Conservation (phyloP, 1,139 yeast genomes). For the Yamadazyma trypodendri region DNA sequence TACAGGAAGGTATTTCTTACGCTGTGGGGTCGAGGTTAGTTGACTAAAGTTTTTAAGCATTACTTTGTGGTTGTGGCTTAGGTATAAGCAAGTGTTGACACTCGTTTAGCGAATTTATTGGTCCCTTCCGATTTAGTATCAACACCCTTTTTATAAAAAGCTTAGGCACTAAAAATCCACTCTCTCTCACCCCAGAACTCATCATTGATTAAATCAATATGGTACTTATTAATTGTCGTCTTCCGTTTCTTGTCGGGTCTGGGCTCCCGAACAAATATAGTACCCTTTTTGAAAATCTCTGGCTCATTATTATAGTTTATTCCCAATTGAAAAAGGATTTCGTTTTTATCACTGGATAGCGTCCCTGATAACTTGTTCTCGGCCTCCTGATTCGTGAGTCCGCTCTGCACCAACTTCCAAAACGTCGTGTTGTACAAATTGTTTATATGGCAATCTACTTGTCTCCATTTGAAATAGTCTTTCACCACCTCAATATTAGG, state of each 20-base stretch:
- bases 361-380: conserved; percentile 75
- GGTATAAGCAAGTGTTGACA: too few species aligned
- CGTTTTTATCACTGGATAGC: conserved; percentile 80
- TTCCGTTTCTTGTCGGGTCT: conserved; percentile 47
- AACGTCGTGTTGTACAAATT: conserved; percentile 90
- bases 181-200: conserved; percentile 54
- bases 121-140: too few species aligned
- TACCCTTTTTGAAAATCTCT: conserved; percentile 85
- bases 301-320: conserved; percentile 90
- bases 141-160: too few species aligned
- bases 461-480: conserved; percentile 94
- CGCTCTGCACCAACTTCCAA: conserved; percentile 78
- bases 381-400: conserved; percentile 76
- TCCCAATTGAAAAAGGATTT: conserved; percentile 77
- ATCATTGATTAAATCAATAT: conserved; percentile 55
- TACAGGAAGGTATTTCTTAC: too few species aligned
- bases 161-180: conserved; percentile 22
- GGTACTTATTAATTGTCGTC: conserved; percentile 44
- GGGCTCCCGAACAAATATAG: conserved; percentile 53
- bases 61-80: too few species aligned
- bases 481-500: conserved; percentile 62
- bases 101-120: too few species aligned
- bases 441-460: conserved; percentile 95
- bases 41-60: too few species aligned
- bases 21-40: too few species aligned